phyloP scores from a whole-genome alignment of 495 filamentous ascomycete genomes.

The Terfezia claveryi region DNA sequence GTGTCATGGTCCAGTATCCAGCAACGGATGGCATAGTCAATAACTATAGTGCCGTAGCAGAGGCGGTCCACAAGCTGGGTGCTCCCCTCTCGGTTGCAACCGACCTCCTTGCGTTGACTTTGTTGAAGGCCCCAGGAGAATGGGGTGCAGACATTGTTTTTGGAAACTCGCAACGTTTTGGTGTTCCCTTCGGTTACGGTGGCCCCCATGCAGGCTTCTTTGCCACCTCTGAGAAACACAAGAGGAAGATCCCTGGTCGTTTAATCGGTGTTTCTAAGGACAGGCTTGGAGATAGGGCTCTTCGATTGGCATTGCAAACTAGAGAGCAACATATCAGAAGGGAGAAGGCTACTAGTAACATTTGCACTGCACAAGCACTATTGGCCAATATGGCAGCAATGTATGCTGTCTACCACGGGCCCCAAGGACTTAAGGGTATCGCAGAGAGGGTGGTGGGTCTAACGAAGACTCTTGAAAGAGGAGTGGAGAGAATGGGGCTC shows the following conservation, averaged over 20 bases:
- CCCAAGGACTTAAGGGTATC: slow-evolving; percentile 62
- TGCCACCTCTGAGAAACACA: slow-evolving; percentile 74
- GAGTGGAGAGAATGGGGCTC: slow-evolving; percentile 40
- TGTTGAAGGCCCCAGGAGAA: slow-evolving; percentile 80
- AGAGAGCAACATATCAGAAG: slow-evolving; percentile 92
- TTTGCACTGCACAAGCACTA: slow-evolving; percentile 89
- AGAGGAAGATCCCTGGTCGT: slow-evolving; percentile 88
- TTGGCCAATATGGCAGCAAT: slow-evolving; percentile 95
- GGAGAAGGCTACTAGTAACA: slow-evolving; percentile 97
- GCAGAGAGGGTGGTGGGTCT: slow-evolving; percentile 53
- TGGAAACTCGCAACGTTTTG: slow-evolving; percentile 83
- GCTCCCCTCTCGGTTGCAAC: slow-evolving; percentile 77
- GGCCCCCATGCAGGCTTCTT: slow-evolving; percentile 97
- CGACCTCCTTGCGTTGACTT: slow-evolving; percentile 72
- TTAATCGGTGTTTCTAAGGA: slow-evolving; percentile 88
- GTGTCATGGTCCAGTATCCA: slow-evolving; percentile 86
- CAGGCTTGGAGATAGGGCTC: slow-evolving; percentile 60
- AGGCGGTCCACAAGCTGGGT: slow-evolving; percentile 56
- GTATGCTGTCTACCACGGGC: slow-evolving; percentile 95
- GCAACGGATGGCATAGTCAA: slow-evolving; percentile 68
- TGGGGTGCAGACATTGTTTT: slow-evolving; percentile 96
- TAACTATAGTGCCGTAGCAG: slow-evolving; percentile 50
- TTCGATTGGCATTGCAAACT: slow-evolving; percentile 77
- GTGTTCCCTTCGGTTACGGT: slow-evolving; percentile 84
- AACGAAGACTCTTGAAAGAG: slow-evolving; percentile 46